phyloP scores from a whole-genome alignment of 208 protist genomes.

The Acanthamoeba divionensis region DNA sequence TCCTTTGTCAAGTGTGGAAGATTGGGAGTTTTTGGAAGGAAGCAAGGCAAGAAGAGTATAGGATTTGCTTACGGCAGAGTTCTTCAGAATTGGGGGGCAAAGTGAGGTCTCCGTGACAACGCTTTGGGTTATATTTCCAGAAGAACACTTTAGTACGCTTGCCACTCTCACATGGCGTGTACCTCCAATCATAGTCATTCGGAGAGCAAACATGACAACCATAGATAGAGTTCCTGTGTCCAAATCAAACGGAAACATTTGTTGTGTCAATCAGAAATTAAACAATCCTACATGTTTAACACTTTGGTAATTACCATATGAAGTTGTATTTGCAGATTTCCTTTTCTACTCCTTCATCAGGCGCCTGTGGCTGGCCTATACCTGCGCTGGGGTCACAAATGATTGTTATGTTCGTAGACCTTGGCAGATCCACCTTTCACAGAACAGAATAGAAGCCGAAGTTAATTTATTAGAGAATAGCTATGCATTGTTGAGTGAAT shows the following conservation, averaged over 20 bases:
- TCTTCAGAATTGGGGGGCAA: not conserved
- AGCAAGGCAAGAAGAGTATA: no score
- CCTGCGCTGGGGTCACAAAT: constrained; percentile 45
- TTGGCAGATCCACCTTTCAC: not conserved
- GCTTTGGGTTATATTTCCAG: constrained; percentile 56
- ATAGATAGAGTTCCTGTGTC: constrained; percentile 11
- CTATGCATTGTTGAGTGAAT: no score
- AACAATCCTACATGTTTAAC: no score
- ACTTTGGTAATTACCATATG: not conserved
- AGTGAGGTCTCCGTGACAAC: not conserved
- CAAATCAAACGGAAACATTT: no score
- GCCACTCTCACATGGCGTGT: constrained; percentile 37
- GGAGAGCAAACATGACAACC: constrained; percentile 38
- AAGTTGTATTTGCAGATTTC: not conserved
- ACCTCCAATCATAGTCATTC: constrained; percentile 38
- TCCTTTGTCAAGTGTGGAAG: no score
- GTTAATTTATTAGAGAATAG: no score
- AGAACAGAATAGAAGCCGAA: not conserved
- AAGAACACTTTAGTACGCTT: not conserved
- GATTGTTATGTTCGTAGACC: constrained; percentile 43
- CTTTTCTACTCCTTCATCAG: not conserved
- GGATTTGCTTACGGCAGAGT: not conserved
- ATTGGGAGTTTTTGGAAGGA: no score
- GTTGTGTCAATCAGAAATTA: no score
- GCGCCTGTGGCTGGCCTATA: not conserved